A percentile compares a stretch with the other conserved stretches of the same genome.
Conservation (phyloP, 2,329 filamentous ascomycete genomes). For the Aulographum hederae region DNA sequence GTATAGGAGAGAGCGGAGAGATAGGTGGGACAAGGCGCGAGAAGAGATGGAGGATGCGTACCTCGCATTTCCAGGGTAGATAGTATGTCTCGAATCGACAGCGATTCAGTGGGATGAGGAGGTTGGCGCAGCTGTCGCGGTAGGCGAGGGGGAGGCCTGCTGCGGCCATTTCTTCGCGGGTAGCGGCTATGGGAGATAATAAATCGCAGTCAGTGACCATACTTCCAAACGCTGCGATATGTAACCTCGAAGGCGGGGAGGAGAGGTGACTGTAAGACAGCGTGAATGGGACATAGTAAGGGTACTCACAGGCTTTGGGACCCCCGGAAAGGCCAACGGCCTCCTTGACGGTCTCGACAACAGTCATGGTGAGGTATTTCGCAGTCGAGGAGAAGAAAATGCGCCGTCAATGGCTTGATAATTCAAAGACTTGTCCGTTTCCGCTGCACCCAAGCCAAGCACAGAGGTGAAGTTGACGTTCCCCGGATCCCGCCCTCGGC, state of each 20-base stretch:
- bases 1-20: too few species aligned
- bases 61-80: slow-evolving; percentile 93
- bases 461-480: too few species aligned
- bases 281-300: slow-evolving; percentile 10
- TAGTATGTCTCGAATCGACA: slow-evolving; percentile 89
- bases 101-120: slow-evolving; percentile 87
- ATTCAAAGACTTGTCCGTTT: too few species aligned
- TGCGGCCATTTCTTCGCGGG: slow-evolving; percentile 84
- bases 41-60: slow-evolving; percentile 32
- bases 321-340: too few species aligned
- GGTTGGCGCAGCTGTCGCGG: slow-evolving; percentile 86
- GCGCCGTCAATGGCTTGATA: too few species aligned
- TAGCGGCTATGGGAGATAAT: slow-evolving; percentile 41
- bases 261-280: slow-evolving; percentile 12
- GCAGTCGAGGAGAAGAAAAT: too few species aligned
- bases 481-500: too few species aligned
- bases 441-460: too few species aligned
- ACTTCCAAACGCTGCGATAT: slow-evolving; percentile 10
- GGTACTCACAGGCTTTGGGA: slow-evolving; percentile 3
- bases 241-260: neutral
- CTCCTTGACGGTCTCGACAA: slow-evolving; percentile 27
- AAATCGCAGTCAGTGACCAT: too few species aligned
- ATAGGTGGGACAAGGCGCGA: neutral
- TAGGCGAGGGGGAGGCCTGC: slow-evolving; percentile 77
- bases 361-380: slow-evolving; percentile 22